Evolutionary conservation across 306 rosid genomes (phyloP), one percentile per base, ranked within the genome.

Genomic region (Quercus parvula): DNA sequence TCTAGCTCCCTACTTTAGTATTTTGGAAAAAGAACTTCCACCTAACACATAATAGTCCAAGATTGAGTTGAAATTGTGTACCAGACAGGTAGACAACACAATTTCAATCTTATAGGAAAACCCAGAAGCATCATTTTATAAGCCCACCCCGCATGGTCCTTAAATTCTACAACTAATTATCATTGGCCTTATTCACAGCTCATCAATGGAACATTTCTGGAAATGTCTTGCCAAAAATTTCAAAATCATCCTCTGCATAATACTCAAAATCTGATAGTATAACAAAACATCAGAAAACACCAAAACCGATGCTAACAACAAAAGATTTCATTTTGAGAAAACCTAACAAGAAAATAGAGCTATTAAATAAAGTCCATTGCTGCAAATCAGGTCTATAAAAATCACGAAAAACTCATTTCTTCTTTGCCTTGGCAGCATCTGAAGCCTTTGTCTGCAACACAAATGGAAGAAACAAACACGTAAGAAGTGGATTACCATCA

Each of bases 361-460:
- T 73, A 75, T 27, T 68, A 74, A 67, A 76, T 11, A 73, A 78
- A 73, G 67, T 44, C 20, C 28, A 77, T 38, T 73, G 82, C 77
- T 20, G 79, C 77, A 67, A 70, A 61, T 41, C 20, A 59, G 73
- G 77, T 76, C 35, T 54, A 41, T 41, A 75, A 55, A 38, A 56
- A 6, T 35, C 20, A 9, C 70, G 55, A 75, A 73, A 67, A 10
- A 20, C 89, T 91, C 86, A 94, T 87, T 94, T 94, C 98, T 94
- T 94, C 75, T 93, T 90, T 77, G 19, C 92, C 89, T 92, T 94
- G 33, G 90, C 97, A 86, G 94, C 98, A 7, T 94, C 98, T 20
- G 93, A 81, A 17, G 97, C 97, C 93, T 95, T 95, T 13, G 96
- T 90, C 99, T 94, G 92, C 81, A 85, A 0, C 14, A 78, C 25